Evolutionary conservation across 2,329 filamentous ascomycete genomes (phyloP), one percentile per base, ranked within the genome.

Genomic region (Magnaporthales sp.): DNA sequence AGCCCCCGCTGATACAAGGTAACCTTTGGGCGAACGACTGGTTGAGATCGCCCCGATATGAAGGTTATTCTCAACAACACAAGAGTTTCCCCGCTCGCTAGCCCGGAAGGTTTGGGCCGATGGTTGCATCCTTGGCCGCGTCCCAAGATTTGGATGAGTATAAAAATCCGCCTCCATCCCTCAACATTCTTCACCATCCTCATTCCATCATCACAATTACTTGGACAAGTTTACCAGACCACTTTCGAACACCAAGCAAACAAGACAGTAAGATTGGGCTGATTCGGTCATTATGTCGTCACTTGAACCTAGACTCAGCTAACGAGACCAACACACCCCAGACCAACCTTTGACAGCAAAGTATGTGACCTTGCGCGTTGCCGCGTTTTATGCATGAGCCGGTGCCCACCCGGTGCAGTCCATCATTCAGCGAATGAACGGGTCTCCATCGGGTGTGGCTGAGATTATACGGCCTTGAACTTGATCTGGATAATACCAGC

Each of bases 401-500:
- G 74, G 74, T 76, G 74, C 74, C 72, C 71, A 71, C 70, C 70
- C 67, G 67, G 65, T 19, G 65, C 27, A 27, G 32, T 68, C 67
- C 30, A 2, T 56, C 32, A 56, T 38, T 26, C 56, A 58, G 31
- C 38, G n/a, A 51, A 10, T 24, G 24, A 30, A 24, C 32, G 24
- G 15, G 64, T 29, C 31, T 62, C 63, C 22, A 62, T 29, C 66
- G 61, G 66, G 70, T 68, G 68, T 69, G 74, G 76, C 76, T 77
- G 76, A 77, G 76, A 77, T 73, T 70, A 77, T 74, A 77, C 76
- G 76, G 76, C 74, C 67, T 67, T 68, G 70, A 77, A 77, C 76
- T 77, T 77, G 76, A 77, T 76, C 75, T 76, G 75, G 75, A 75
- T 76, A 76, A 76, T 76, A 74, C 75, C 75, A 77, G 93, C 93